A percentile compares a stretch with the other conserved stretches of the same genome.
Conservation (phyloP, 352 stramenopile genomes). For the Globisporangium sylvaticum region DNA sequence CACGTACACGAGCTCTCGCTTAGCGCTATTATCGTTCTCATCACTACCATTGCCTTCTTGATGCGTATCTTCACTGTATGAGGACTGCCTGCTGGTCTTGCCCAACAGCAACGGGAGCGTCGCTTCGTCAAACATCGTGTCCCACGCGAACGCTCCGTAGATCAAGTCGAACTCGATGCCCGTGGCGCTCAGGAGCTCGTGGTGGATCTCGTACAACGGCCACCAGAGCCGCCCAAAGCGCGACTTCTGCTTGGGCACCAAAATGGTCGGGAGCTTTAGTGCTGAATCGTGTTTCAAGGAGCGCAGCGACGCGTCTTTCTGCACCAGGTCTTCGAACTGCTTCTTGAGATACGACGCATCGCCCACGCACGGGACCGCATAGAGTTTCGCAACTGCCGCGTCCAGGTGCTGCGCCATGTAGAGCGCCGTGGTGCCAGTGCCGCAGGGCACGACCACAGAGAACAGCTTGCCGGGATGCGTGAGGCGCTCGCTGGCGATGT, state of each 20-base stretch:
- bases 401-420: slow-evolving; percentile 74
- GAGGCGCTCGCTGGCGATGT: slow-evolving; percentile 21
- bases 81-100: background rate
- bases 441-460: slow-evolving; percentile 65
- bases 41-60: background rate
- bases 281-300: slow-evolving; percentile 1
- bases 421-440: slow-evolving; percentile 74
- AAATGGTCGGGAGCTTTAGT: slow-evolving; percentile 30
- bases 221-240: slow-evolving; percentile 67
- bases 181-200: slow-evolving; percentile 56
- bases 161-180: slow-evolving; percentile 71
- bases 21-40: background rate
- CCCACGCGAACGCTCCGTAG: slow-evolving; percentile 73
- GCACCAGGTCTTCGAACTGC: slow-evolving; percentile 47
- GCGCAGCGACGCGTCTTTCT: slow-evolving; percentile 16
- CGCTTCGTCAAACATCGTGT: slow-evolving; percentile 63
- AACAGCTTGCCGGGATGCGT: slow-evolving; percentile 23
- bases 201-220: slow-evolving; percentile 52
- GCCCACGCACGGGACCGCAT: slow-evolving; percentile 71
- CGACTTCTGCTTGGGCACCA: slow-evolving; percentile 44
- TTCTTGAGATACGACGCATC: slow-evolving; percentile 48
- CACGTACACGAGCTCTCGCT: slow-evolving; percentile 68
- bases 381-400: slow-evolving; percentile 33
- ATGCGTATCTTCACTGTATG: background rate
- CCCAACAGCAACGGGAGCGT: slow-evolving; percentile 32